Conservation (phyloP, 208 protist genomes). For the Leptomonas pyrrhocoris region DNA sequence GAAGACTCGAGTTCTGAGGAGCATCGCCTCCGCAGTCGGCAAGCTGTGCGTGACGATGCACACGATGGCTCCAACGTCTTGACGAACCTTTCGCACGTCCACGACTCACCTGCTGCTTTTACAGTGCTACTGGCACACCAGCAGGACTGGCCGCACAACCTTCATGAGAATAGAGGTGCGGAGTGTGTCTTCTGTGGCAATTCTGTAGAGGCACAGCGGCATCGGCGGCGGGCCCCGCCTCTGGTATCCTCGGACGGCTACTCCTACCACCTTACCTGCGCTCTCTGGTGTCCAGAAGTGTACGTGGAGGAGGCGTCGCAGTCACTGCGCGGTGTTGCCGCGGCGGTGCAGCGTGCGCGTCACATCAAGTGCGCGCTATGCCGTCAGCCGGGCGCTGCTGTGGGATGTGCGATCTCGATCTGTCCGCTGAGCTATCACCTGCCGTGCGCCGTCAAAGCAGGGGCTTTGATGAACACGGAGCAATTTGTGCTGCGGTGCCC, state of each 20-base stretch:
- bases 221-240: not conserved
- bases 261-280: constrained; percentile 57
- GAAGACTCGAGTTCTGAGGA: no score
- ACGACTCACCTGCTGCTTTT: no score
- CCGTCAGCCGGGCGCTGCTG: constrained; percentile 42
- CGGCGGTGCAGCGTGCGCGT: constrained; percentile 30
- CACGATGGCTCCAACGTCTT: no score
- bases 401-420: constrained; percentile 41
- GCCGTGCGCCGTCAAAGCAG: constrained; percentile 48
- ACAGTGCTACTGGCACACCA: no score
- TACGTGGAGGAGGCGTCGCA: constrained; percentile 46
- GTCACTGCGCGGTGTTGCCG: constrained; percentile 35
- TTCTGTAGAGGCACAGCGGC: not conserved
- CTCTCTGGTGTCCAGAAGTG: constrained; percentile 81
- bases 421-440: constrained; percentile 68
- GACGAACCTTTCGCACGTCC: no score
- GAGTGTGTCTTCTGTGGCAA: constrained; percentile 18
- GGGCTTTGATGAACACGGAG: constrained; percentile 22
- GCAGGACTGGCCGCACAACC: no score
- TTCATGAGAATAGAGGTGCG: no score
- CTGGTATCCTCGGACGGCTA: constrained; percentile 20
- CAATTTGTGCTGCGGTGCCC: constrained; percentile 33
- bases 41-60: no score
- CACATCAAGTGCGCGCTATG: constrained; percentile 63
- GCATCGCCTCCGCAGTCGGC: no score